Base-by-base conservation (phyloP, 2,329 filamentous ascomycete genomes). In the Penicillium sp. region DNA sequence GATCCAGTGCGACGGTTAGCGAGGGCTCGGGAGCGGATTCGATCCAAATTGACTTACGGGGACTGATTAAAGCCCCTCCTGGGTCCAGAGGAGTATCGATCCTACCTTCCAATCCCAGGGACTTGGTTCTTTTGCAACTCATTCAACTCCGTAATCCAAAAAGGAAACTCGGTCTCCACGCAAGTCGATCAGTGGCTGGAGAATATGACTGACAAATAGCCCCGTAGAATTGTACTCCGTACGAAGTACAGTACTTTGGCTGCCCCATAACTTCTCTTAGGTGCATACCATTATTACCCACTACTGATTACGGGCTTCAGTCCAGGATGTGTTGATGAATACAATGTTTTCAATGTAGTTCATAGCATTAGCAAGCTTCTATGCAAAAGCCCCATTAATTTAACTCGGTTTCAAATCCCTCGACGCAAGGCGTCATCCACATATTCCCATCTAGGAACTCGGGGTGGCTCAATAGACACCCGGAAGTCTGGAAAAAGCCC, bases 161-260 rank as follows among this genome's bases (percentile, higher is more conserved):
- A 41, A 54, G 54, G 13, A 36, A 14, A 48, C 56, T 56, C 57
- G 52, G 29, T 54, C 24, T 14, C 55, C 61, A 60, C 53, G 53
- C 55, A 48, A 60, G 56, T 50, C 41, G 55, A 56, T 60, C 56
- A 34, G 52, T 57, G 54, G 55, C 51, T 56, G 54, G 50, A 34
- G 31, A 32, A 32, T 47, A 11, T 21, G 40, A 13, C 11, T 58
- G 56, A 56, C 48, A 52, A 58, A 55, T 57, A 53, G 16, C 39
- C 21, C 40, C 21, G 24, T 46, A 40, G 24, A 27, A 18, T 18
- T 18, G 18, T 18, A 18, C 18, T 18, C 18, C 18, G 24, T 27
- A 8, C 18, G 36, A 16, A n/a, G 44, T 24, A 48, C 29, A 22
- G 29, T 32, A 41, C 36, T 40, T 24, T 31, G 16, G 29, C 5